Conservation (phyloP, 805 yeast species). For the Lachancea kluyveri region DNA sequence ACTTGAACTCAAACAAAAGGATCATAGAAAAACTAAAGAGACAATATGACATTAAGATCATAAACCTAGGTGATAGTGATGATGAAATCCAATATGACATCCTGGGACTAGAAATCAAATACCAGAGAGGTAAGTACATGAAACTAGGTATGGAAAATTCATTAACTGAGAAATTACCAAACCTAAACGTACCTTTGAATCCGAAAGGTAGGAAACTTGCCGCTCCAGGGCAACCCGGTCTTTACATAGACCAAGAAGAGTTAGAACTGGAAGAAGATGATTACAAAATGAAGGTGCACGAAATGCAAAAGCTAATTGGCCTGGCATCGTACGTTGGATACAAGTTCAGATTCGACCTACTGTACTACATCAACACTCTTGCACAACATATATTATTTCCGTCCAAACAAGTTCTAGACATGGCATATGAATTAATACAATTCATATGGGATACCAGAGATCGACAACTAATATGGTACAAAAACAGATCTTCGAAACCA, state of each 20-base stretch:
- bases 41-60: no score
- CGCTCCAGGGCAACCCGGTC: slow-evolving; percentile 11
- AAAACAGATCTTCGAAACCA: not conserved
- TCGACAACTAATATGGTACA: not conserved
- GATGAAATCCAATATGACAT: slow-evolving; percentile 13
- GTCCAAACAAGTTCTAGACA: not conserved
- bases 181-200: no score
- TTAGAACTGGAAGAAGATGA: slow-evolving; percentile 2
- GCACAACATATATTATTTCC: slow-evolving; percentile 7
- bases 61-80: no score
- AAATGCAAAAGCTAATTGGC: slow-evolving; percentile 11
- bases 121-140: slow-evolving; percentile 4
- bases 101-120: slow-evolving; percentile 12
- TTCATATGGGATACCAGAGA: slow-evolving; percentile 1
- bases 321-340: slow-evolving; percentile 12
- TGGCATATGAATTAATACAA: slow-evolving; percentile 1
- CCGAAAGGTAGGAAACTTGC: slow-evolving; percentile 5
- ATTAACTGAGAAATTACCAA: slow-evolving; percentile 6
- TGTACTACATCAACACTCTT: slow-evolving; percentile 11
- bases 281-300: slow-evolving; percentile 6
- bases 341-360: slow-evolving; percentile 11
- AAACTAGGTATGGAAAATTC: slow-evolving; percentile 12
- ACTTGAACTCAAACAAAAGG: no score
- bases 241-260: slow-evolving; percentile 5
- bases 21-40: no score